These are phyloP conservation scores for Phytophthora syringae DNA, from an alignment of 352 stramenopile genomes.

Conservation along the genomic window DNA sequence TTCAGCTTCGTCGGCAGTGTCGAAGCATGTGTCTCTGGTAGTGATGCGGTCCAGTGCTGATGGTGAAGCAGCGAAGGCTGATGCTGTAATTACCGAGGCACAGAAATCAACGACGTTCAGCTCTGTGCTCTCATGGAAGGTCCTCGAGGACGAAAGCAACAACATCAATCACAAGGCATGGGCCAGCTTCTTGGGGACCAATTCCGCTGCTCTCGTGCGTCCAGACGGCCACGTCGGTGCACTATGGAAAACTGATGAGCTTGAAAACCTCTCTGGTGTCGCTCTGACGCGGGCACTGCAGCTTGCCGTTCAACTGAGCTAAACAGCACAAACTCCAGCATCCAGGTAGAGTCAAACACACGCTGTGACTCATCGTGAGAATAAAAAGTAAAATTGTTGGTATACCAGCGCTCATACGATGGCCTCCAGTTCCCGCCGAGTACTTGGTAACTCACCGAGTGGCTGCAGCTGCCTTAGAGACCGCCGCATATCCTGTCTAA, in stretches of 20 bases:
- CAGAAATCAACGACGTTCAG: constrained; percentile 30
- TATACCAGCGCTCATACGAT: constrained; percentile 29
- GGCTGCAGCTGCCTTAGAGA: constrained; percentile 26
- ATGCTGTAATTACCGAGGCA: constrained; percentile 15
- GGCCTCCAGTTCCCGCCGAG: constrained; percentile 17
- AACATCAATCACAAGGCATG: constrained; percentile 34
- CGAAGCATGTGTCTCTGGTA: constrained; percentile 50
- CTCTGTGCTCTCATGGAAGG: constrained; percentile 41
- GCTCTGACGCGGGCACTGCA: constrained; percentile 34
- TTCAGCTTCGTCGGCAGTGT: constrained; percentile 10
- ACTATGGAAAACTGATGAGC: constrained; percentile 50
- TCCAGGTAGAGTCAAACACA: no score
- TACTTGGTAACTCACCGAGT: constrained; percentile 6
- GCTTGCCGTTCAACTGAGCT: constrained; percentile 38
- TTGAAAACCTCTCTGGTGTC: constrained; percentile 20
- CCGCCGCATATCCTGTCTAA: constrained; percentile 32
- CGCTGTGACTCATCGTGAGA: constrained; percentile 5
- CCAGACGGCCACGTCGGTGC: constrained; percentile 83
- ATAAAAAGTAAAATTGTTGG: constrained; percentile 30
- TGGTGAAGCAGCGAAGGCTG: constrained; percentile 8
- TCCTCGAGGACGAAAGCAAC: constrained; percentile 34
- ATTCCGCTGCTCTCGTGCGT: constrained; percentile 65
- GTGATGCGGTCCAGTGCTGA: constrained; percentile 38
- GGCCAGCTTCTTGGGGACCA: constrained; percentile 42
- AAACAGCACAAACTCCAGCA: not conserved